Evolutionary conservation across 805 yeast species (phyloP).

Genomic region (Candida pini): DNA sequence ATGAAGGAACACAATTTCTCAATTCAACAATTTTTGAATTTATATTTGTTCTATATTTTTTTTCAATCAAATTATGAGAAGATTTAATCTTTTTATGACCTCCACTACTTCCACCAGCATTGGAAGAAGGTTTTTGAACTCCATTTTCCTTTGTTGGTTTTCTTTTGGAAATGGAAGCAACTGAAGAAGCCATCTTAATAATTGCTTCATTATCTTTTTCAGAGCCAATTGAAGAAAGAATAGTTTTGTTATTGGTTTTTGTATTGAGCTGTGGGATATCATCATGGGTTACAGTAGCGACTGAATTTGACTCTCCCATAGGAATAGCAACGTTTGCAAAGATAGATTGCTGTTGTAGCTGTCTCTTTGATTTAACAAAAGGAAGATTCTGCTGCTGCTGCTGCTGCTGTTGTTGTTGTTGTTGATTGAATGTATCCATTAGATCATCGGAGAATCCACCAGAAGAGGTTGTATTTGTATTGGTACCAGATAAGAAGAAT

Average conservation of each 20-base stretch:
- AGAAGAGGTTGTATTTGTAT: background rate
- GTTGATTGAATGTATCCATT: background rate
- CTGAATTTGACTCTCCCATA: conserved; percentile 9
- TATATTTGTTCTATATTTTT: conserved; percentile 75
- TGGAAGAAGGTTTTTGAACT: conserved; percentile 3
- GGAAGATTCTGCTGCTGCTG: conserved; percentile 14
- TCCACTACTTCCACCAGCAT: conserved; percentile 8
- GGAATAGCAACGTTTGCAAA: conserved; percentile 5
- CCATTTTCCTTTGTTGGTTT: no score
- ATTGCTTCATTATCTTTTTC: conserved; percentile 2
- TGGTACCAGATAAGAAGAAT: conserved; percentile 19
- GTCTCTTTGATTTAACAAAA: conserved; percentile 26
- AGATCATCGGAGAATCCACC: conserved; percentile 2
- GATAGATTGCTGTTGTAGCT: conserved; percentile 5
- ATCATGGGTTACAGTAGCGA: no score
- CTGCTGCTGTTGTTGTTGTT: background rate
- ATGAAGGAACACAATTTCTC: conserved; percentile 75
- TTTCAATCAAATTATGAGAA: conserved; percentile 78
- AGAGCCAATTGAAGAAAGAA: conserved; percentile 1
- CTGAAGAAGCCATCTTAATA: conserved; percentile 1
- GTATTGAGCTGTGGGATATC: no score
- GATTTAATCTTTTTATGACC: conserved; percentile 46
- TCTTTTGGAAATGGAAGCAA: no score
- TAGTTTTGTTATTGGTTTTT: conserved; percentile 2
- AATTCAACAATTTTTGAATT: conserved; percentile 67